Evolutionary conservation across 2,329 filamentous ascomycete species (phyloP), one percentile per base, ranked within the genome.

Genomic region (Chaetoscypha palmicola): DNA sequence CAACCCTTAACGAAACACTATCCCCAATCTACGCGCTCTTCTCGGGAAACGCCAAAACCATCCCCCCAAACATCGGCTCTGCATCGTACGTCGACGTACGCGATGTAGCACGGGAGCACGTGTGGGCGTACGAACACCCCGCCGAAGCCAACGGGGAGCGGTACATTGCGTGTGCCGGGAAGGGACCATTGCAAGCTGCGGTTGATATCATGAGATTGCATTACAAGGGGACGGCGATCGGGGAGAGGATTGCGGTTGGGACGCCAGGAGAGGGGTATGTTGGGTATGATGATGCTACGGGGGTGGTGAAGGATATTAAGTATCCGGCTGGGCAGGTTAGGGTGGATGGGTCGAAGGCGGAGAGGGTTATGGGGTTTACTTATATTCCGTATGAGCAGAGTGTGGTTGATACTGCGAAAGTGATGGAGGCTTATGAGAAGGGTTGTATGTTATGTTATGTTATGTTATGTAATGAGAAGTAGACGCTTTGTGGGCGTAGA

Each of bases 21-120:
- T 31, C 38, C 10, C 50, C 60, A 3, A 53, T 69, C 36, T 67
- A 51, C 46, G 41, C 60, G 2, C 50, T 68, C 7, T 60, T 68
- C 41, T 56, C 61, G 0, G 66, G 68, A 16, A 38, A 45, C 1
- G 45, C 58, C 1, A 49, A 61, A 35, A 47, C 53, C 1, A 31
- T 59, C 2, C 49, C 60, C 1, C 51, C 60, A 0, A 50, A 51
- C 2, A 50, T 53, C 10, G 58, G 54, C 4, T 49, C 59, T 0
- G 57, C 50, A 2, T 57, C 58, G 7, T 60, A 54, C 33, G 65
- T 72, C 11, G 69, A 72, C 47, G 66, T 72, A 0, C 61, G 67
- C 4, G 68, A 72, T 45, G 68, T 72, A 1, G 67, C 67, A 2
- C 57, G 59, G 5, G 56, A 68, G 32, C 57, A 67, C 11, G 53